Evolutionary conservation across 305 asterid genomes (phyloP).

Genomic region (Stenogyne calaminthoides): DNA sequence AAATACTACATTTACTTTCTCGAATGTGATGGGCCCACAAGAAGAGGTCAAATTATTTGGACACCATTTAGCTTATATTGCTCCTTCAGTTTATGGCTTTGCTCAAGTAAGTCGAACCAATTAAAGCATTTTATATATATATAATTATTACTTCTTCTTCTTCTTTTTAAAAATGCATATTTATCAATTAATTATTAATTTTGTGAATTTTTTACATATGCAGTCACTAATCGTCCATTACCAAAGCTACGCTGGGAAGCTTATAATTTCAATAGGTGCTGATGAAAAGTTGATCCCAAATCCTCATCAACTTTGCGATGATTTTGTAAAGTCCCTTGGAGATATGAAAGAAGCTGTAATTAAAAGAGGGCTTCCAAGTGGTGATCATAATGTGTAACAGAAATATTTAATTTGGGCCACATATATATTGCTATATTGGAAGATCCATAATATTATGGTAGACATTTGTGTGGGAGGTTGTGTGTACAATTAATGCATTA

Average conservation of each 20-base stretch:
- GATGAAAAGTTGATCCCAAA: constrained; percentile 62
- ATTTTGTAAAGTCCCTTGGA: constrained; percentile 42
- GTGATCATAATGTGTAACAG: neutral
- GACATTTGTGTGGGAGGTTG: neutral
- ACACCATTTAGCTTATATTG: constrained; percentile 46
- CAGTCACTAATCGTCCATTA: constrained; percentile 50
- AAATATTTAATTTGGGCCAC: neutral
- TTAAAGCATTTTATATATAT: neutral
- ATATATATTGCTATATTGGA: neutral
- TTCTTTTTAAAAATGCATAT: too few relatives aligned
- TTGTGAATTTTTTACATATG: neutral
- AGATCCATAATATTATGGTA: too few relatives aligned
- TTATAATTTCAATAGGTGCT: constrained; percentile 48
- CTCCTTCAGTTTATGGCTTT: constrained; percentile 49
- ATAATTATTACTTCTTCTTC: too few relatives aligned
- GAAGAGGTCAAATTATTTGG: constrained; percentile 55
- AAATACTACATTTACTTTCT: constrained; percentile 43
- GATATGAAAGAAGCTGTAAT: constrained; percentile 46
- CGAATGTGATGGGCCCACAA: constrained; percentile 62
- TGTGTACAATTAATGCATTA: neutral
- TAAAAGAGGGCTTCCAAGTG: constrained; percentile 26
- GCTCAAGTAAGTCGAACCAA: constrained; percentile 41
- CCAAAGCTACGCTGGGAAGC: constrained; percentile 53
- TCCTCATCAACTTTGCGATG: constrained; percentile 59
- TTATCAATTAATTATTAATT: too few relatives aligned